phyloP scores from a whole-genome alignment of 352 stramenopile species.

The Paralagenidium karlingii region DNA sequence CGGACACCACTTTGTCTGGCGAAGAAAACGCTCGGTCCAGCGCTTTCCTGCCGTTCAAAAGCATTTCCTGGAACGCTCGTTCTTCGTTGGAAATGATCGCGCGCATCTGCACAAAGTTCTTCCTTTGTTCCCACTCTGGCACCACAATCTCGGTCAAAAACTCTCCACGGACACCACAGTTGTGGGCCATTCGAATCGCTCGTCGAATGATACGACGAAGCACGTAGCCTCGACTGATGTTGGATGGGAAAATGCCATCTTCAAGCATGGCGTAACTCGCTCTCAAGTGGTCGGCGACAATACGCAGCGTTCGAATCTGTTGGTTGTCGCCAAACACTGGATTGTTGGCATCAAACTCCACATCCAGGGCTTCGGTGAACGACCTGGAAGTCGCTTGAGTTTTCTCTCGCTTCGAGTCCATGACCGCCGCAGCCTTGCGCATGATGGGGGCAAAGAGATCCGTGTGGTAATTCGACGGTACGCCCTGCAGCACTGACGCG shows the following conservation, averaged over 20 bases:
- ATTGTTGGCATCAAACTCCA: conserved; percentile 27
- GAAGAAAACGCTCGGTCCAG: conserved; percentile 42
- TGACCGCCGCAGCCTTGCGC: conserved; percentile 17
- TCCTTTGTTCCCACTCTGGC: conserved; percentile 19
- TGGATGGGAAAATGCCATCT: conserved; percentile 92
- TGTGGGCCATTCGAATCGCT: conserved; percentile 56
- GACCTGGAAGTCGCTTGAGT: neutral
- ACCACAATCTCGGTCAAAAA: conserved; percentile 42
- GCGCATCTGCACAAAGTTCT: conserved; percentile 41
- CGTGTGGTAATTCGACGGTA: conserved; percentile 95
- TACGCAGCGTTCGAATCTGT: conserved; percentile 64
- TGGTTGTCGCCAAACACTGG: conserved; percentile 27
- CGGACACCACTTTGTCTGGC: conserved; percentile 16
- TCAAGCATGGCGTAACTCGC: conserved; percentile 90
- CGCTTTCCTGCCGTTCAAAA: conserved; percentile 32
- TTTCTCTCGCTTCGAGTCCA: conserved; percentile 18
- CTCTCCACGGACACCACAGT: conserved; percentile 28
- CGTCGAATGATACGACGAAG: conserved; percentile 91
- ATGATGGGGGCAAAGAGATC: conserved; percentile 93
- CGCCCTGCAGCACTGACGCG: conserved; percentile 89
- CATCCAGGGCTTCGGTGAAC: conserved; percentile 22
- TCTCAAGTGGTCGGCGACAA: conserved; percentile 93
- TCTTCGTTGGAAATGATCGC: conserved; percentile 62
- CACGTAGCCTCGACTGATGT: conserved; percentile 94
- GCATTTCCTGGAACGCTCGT: conserved; percentile 58